Conservation (phyloP, 2,329 filamentous ascomycete genomes). For the Nigrospora osmanthi region DNA sequence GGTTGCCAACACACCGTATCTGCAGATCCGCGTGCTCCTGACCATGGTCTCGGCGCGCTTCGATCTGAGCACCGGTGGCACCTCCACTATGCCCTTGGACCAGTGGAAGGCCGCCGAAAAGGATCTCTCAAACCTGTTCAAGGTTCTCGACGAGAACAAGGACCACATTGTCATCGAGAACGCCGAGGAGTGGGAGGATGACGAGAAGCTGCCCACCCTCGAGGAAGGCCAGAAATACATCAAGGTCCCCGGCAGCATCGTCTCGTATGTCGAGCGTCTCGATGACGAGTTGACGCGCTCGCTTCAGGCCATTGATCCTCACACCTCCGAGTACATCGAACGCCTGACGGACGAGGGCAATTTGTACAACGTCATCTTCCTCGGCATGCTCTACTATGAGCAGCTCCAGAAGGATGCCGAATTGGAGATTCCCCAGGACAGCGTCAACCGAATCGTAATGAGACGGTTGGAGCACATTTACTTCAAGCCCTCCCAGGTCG, state of each 20-base stretch:
- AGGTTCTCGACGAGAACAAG: constrained; percentile 69
- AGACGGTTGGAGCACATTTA: constrained; percentile 94
- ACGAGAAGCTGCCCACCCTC: constrained; percentile 81
- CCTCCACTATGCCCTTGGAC: constrained; percentile 80
- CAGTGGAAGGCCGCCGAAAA: constrained; percentile 94
- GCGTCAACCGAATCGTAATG: constrained; percentile 87
- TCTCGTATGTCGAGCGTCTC: constrained; percentile 89
- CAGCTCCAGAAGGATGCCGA: constrained; percentile 61
- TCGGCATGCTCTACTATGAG: constrained; percentile 84
- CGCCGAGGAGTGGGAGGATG: constrained; percentile 98
- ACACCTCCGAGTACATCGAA: constrained; percentile 98
- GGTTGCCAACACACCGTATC: constrained; percentile 85
- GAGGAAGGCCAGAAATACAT: constrained; percentile 70
- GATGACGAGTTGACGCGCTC: constrained; percentile 96
- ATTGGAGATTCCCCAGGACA: constrained; percentile 74
- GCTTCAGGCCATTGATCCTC: constrained; percentile 94
- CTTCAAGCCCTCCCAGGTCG: constrained; percentile 95
- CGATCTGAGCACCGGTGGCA: constrained; percentile 74
- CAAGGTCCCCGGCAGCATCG: constrained; percentile 87
- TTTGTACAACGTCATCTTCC: constrained; percentile 88
- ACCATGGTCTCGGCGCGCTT: constrained; percentile 91
- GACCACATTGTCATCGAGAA: constrained; percentile 83
- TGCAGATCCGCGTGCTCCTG: constrained; percentile 84
- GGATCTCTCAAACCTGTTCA: constrained; percentile 72
- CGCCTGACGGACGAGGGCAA: constrained; percentile 82